phyloP scores from a whole-genome alignment of 2,329 filamentous ascomycete genomes.

The Penicillium rolfsii region DNA sequence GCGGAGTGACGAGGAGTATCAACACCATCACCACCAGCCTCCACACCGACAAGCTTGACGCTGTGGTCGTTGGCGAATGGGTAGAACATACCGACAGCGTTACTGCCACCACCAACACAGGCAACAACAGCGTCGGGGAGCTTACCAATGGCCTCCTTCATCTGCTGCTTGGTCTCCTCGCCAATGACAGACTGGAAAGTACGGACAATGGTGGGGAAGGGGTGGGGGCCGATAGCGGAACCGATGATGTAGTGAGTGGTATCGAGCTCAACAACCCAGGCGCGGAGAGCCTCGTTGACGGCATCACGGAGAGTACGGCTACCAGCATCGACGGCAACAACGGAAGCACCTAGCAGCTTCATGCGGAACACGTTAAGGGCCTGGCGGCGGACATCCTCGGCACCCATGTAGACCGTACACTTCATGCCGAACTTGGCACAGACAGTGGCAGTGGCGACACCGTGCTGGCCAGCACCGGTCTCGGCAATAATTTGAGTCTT shows the following conservation, averaged over 20 bases:
- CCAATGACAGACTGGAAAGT: slow-evolving; percentile 98
- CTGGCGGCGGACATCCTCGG: slow-evolving; percentile 93
- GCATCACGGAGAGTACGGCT: slow-evolving; percentile 81
- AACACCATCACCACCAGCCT: slow-evolving; percentile 91
- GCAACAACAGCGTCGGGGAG: slow-evolving; percentile 95
- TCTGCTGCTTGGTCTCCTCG: slow-evolving; percentile 89
- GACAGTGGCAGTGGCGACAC: slow-evolving; percentile 94
- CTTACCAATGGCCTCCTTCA: slow-evolving; percentile 80
- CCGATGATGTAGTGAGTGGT: slow-evolving; percentile 99
- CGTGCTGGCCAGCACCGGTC: slow-evolving; percentile 95
- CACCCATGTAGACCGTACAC: slow-evolving; percentile 98
- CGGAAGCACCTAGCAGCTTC: slow-evolving; percentile 89
- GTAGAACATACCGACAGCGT: slow-evolving; percentile 97
- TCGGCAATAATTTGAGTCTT: slow-evolving; percentile 98
- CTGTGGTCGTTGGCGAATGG: slow-evolving; percentile 83
- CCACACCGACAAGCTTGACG: slow-evolving; percentile 89
- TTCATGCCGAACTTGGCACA: slow-evolving; percentile 98
- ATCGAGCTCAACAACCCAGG: slow-evolving; percentile 90
- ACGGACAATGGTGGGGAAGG: slow-evolving; percentile 95
- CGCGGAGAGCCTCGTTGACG: slow-evolving; percentile 92
- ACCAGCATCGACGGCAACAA: slow-evolving; percentile 90
- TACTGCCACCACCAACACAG: slow-evolving; percentile 93
- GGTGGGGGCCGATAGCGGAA: slow-evolving; percentile 94
- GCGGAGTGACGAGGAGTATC: slow-evolving; percentile 85
- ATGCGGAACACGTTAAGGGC: slow-evolving; percentile 98